Evolutionary conservation across 1,284 basidiomycete species (phyloP).

Genomic region (Sanghuangporus weigelae): DNA sequence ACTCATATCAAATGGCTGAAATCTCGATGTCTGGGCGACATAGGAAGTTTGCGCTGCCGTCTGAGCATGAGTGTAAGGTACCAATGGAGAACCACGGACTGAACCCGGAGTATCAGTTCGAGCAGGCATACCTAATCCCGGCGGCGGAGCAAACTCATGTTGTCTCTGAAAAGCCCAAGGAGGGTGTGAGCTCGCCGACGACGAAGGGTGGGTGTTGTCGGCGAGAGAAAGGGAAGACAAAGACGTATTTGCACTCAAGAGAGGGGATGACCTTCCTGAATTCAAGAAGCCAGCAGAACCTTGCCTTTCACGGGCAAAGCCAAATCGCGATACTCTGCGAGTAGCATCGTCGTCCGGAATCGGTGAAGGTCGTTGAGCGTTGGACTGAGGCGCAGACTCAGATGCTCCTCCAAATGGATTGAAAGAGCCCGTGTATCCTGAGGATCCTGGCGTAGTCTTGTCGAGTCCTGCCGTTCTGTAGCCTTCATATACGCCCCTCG

Average conservation of each 20-base stretch:
- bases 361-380: constrained; percentile 26
- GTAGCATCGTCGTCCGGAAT: constrained; percentile 55
- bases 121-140: constrained; percentile 24
- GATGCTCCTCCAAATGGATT: constrained; percentile 66
- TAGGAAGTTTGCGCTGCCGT: constrained; percentile 28
- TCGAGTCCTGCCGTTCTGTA: constrained; percentile 37
- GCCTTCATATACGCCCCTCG: constrained; percentile 48
- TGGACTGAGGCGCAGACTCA: constrained; percentile 34
- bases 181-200: constrained; percentile 29
- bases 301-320: constrained; percentile 73
- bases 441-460: constrained; percentile 39
- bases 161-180: constrained; percentile 44
- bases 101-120: constrained; percentile 34
- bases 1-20: constrained; percentile 52
- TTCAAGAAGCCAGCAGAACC: constrained; percentile 46
- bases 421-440: constrained; percentile 67
- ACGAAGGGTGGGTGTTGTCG: constrained; percentile 38
- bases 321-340: constrained; percentile 75
- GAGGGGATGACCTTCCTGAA: constrained; percentile 56
- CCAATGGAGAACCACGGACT: constrained; percentile 41
- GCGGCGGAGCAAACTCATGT: constrained; percentile 33
- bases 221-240: constrained; percentile 33
- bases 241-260: constrained; percentile 43
- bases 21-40: constrained; percentile 37
- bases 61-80: constrained; percentile 39